These are phyloP conservation scores for Athelia sp. DNA, from an alignment of 1,284 basidiomycete genomes.

Conservation along the genomic window DNA sequence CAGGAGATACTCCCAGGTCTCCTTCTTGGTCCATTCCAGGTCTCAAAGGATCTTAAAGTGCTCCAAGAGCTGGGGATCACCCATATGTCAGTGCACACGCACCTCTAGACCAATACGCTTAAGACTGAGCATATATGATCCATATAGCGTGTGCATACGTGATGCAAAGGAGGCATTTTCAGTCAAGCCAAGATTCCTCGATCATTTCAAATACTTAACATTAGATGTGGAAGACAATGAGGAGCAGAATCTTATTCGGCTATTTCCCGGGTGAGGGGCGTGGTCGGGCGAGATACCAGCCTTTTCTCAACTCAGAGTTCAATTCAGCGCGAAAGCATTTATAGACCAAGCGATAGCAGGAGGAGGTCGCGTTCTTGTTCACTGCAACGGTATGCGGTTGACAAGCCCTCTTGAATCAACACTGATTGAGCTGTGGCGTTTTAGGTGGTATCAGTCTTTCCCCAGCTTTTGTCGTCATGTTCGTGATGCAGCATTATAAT, in stretches of 20 bases:
- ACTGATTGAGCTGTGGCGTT: background rate
- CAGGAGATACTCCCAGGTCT: slow-evolving; percentile 88
- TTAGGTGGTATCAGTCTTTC: slow-evolving; percentile 84
- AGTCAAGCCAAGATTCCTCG: slow-evolving; percentile 81
- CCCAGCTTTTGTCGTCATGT: slow-evolving; percentile 88
- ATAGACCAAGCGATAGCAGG: slow-evolving; percentile 67
- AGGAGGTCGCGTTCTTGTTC: slow-evolving; percentile 80
- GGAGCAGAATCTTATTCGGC: slow-evolving; percentile 83
- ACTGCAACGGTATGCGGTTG: slow-evolving; percentile 73
- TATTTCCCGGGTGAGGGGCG: slow-evolving; percentile 66
- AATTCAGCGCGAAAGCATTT: slow-evolving; percentile 65
- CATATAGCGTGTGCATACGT: slow-evolving; percentile 74
- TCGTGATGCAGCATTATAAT: slow-evolving; percentile 81
- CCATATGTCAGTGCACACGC: slow-evolving; percentile 75
- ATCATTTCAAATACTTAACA: slow-evolving; percentile 74
- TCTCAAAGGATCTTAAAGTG: slow-evolving; percentile 72
- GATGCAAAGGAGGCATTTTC: slow-evolving; percentile 86
- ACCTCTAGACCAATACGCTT: slow-evolving; percentile 2
- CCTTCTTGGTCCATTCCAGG: slow-evolving; percentile 84
- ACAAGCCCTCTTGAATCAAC: slow-evolving; percentile 5
- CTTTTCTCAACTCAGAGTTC: background rate
- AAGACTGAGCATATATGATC: no score
- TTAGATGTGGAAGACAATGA: slow-evolving; percentile 89
- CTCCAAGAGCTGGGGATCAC: slow-evolving; percentile 69
- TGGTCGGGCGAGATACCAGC: background rate